Percentiles rank a stretch among this genome's conserved stretches.
Conservation (phyloP, 805 yeast genomes). For the Metschnikowia anglica region DNA sequence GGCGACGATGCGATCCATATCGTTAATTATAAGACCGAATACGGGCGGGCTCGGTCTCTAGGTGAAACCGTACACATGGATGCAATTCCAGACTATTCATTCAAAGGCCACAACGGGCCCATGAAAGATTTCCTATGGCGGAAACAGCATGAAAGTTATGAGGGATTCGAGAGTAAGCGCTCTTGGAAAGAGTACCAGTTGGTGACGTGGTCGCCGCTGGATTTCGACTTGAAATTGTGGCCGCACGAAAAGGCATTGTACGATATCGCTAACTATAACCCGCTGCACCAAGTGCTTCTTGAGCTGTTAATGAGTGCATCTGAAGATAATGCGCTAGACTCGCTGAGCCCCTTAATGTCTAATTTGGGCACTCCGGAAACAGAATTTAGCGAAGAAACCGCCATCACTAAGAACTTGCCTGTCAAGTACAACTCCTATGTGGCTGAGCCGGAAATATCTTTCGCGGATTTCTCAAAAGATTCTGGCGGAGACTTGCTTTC, state of each 20-base stretch:
- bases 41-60: conserved; percentile 25
- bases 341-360: conserved; percentile 3
- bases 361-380: conserved; percentile 9
- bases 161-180: conserved; percentile 47
- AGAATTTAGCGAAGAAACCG: conserved; percentile 11
- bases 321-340: not conserved
- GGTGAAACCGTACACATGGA: conserved; percentile 28
- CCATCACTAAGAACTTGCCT: not conserved
- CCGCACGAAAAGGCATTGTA: conserved; percentile 46
- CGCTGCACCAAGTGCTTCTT: conserved; percentile 29
- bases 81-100: conserved; percentile 40
- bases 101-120: conserved; percentile 81
- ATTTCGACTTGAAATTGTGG: conserved; percentile 83
- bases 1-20: conserved; percentile 67
- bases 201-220: conserved; percentile 88
- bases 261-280: conserved; percentile 38
- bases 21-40: conserved; percentile 46
- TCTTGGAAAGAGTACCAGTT: conserved; percentile 85
- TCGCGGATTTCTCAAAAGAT: conserved; percentile 33
- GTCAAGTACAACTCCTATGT: conserved; percentile 36
- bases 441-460: conserved; percentile 36
- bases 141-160: conserved; percentile 39
- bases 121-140: conserved; percentile 91
- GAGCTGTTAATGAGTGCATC: conserved; percentile 6
- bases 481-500: conserved; percentile 37